Evolutionary conservation across 2,329 filamentous ascomycete genomes (phyloP), one percentile per base, ranked within the genome.

Genomic region (Sphaerulina musiva): DNA sequence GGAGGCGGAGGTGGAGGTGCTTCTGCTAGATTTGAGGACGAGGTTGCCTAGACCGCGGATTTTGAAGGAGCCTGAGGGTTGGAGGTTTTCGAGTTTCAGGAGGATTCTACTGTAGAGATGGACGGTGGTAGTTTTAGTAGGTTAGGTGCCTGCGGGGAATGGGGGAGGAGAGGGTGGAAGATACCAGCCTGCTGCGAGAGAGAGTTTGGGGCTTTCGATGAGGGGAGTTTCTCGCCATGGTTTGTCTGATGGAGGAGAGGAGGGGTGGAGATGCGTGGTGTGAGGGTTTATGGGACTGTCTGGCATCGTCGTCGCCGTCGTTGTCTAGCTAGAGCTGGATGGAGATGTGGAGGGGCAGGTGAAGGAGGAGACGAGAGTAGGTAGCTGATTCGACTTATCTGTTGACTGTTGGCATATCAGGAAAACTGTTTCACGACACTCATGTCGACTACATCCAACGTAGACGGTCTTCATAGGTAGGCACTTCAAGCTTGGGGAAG

Each of bases 1-100:
- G 12, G 23, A 48, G 60, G 40, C 51, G 9, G 75, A 72, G 48
- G 69, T 20, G 14, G 14, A 17, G 14, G 14, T 17, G 14, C 14
- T 17, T 17, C 14, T 17, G 66, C 60, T 29, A 29, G 48, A 20
- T 29, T 76, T 74, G 49, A 83, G 76, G 68, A 89, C 84, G 67
- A 87, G 79, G 69, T 87, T 81, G 47, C 87, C 87, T 57, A 92
- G 81, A 31, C 86, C 87, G 61, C 74, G 68, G 56, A 87, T 91
- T 71, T 95, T 93, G 81, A 95, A 95, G 39, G 87, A 91, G 59
- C 87, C 87, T 20, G 85, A 86, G 4, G 89, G 89, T 67, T 95
- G 89, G 51, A 90, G 80, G 68, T 87, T 88, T 64, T 95, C 89
- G 58, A 93, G 81, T 71, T 95, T 95, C 65, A 95, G 82, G 70